Base-by-base conservation (phyloP, 1,284 basidiomycete genomes). In the Pseudozyma thailandica region DNA sequence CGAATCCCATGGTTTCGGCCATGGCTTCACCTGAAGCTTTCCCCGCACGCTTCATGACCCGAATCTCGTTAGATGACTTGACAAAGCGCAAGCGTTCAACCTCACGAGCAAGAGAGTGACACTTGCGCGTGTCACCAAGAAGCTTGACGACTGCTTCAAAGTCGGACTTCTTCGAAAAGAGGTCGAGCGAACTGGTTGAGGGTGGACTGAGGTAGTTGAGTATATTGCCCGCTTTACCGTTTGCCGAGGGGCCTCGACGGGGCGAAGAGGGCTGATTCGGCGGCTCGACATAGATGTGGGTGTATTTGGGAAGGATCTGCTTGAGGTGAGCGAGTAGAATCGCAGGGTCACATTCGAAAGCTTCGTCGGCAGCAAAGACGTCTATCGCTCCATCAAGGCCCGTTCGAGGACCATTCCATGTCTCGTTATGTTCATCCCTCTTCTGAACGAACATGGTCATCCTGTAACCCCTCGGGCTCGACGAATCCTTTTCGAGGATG, bases 341-440 rank as follows among this genome's bases (percentile, higher is more conserved):
- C 6, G 70, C 35, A 1, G 80, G 65, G 25, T 81, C 79, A 35
- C 80, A 71, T 21, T 74, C 62, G 30, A 53, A 51, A 10, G 72
- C 74, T 27, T 80, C 66, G 43, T 83, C 81, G 6, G 82, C 81
- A 27, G 75, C 79, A 51, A 83, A 83, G n/a, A 82, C 58, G 25
- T 72, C 52, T 15, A 54, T 56, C 1, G 75, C 79, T 2, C 80
- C 81, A 35, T 82, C 80, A 13, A 66, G 50, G 27, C 74, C 62
- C n/a, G 60, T 73, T 23, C 89, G 86, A 27, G 93, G 90, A 10
- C 95, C 95, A 51, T 96, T 92, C 96, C 95, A 99, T 68, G 91
- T 89, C 80, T 94, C 93, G 74, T 91, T 90, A 27, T 88, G 86
- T 1, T 88, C 82, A 78, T 95, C 89, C 60, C 89, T 90, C 10